Conservation (phyloP, 1,139 yeast species). For the Diutina rugosa region DNA sequence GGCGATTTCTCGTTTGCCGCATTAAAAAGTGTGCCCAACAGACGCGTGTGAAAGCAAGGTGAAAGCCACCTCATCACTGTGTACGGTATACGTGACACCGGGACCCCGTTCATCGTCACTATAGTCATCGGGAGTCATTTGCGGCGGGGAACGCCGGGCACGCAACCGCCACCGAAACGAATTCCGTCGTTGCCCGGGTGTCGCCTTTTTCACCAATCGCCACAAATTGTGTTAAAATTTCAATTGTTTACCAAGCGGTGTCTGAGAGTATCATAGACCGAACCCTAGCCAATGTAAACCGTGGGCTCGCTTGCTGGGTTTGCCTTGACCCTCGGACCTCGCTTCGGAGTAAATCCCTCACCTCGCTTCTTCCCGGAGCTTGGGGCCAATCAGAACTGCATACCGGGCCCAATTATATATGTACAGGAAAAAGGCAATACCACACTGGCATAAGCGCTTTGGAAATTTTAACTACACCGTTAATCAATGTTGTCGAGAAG, state of each 20-base stretch:
- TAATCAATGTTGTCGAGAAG: constrained; percentile 8
- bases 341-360: background rate
- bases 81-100: background rate
- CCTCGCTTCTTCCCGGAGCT: background rate
- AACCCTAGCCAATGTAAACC: background rate
- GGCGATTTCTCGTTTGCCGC: background rate
- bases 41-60: background rate
- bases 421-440: background rate
- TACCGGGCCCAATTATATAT: background rate
- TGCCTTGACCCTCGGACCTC: background rate
- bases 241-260: no score
- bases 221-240: no score
- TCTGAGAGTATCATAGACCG: background rate
- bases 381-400: background rate
- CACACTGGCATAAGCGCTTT: background rate
- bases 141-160: background rate
- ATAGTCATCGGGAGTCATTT: background rate
- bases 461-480: background rate
- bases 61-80: background rate
- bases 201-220: background rate
- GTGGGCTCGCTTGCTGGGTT: background rate
- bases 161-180: background rate
- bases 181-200: background rate
- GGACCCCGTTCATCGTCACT: background rate
- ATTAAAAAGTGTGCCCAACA: background rate